Base-by-base conservation (phyloP, 371 early-diverging fungal genomes). In the Mortierella sp. region DNA sequence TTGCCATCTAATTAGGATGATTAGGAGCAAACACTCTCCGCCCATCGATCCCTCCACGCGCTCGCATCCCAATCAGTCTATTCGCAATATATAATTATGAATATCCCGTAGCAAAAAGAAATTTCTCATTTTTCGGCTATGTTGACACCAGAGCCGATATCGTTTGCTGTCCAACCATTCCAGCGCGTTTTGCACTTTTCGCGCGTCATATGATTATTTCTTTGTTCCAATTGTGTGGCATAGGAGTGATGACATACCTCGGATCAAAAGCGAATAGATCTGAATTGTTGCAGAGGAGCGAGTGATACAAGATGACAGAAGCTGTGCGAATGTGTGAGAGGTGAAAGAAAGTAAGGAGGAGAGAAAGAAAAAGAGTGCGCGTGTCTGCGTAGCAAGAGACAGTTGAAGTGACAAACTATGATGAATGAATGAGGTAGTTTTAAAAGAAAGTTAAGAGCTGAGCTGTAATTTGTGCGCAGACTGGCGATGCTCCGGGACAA, bases 141-240 rank as follows among this genome's bases (percentile, higher is more conserved):
- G 35, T 7, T 23, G 23, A 13, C 15, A 28, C 31, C 22, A 26
- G 55, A 29, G 23, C 17, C 29, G 54, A 42, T 13, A 61, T 22
- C 17, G 12, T 34, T 42, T 45, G 61, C 61, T 42, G 42, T 61
- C 61, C 61, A 61, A 61, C 61, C 61, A 61, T 42, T 61, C 28
- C 23, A 42, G 61, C 61, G 61, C 61, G 45, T 61, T 61, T 26
- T 42, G 8, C 29, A 32, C 4, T 7, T 3, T 5, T 55, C 56
- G 56, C 32, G 31, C 53, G 28, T 23, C 53, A 51, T 51, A 51
- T 51, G 23, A 28, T 19, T n/a, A 5, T 51, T 51, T 23, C 3
- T 28, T 51, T 8, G 28, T 31, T 28, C 31, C 56, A 31, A 28
- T 55, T 55, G 26, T 9, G 2, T 26, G 56, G 8, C 26, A 55